Conservation (phyloP, 805 yeast genomes). For the Barnettozyma sucrosica region DNA sequence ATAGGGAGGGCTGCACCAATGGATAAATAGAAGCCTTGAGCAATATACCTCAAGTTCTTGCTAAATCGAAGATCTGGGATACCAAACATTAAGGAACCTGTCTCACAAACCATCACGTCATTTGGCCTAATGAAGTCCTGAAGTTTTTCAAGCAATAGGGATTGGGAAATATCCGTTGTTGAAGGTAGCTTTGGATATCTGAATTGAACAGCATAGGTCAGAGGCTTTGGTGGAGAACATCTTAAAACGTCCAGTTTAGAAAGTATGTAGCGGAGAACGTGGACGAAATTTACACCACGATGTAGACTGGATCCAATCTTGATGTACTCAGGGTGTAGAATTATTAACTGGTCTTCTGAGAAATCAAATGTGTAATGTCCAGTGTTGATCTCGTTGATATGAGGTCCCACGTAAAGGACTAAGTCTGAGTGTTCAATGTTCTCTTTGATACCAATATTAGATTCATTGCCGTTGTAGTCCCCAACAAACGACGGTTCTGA, state of each 20-base stretch:
- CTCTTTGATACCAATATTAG: constrained; percentile 41
- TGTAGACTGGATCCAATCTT: constrained; percentile 38
- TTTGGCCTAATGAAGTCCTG: constrained; percentile 45
- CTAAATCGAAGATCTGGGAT: constrained; percentile 64
- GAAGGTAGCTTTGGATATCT: constrained; percentile 24
- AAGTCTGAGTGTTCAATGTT: constrained; percentile 57
- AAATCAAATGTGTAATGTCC: constrained; percentile 55
- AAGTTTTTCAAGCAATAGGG: constrained; percentile 36
- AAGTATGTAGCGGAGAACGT: constrained; percentile 43
- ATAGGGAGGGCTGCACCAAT: constrained; percentile 90
- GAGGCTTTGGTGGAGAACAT: constrained; percentile 16
- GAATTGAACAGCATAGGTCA: constrained; percentile 15
- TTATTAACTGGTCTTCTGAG: constrained; percentile 36
- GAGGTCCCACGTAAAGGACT: constrained; percentile 64
- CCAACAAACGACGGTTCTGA: constrained; percentile 60
- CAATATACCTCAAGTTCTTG: constrained; percentile 40
- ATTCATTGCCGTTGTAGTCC: constrained; percentile 59
- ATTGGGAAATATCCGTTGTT: constrained; percentile 39
- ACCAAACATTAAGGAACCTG: constrained; percentile 80
- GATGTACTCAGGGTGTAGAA: constrained; percentile 49
- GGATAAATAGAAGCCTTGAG: constrained; percentile 76
- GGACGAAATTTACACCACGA: constrained; percentile 41
- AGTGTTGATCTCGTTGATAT: constrained; percentile 60
- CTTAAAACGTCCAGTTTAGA: constrained; percentile 29
- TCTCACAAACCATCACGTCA: constrained; percentile 74